Evolutionary conservation across 2,329 filamentous ascomycete genomes (phyloP), one percentile per base, ranked within the genome.

Genomic region (Thelonectria discophora): DNA sequence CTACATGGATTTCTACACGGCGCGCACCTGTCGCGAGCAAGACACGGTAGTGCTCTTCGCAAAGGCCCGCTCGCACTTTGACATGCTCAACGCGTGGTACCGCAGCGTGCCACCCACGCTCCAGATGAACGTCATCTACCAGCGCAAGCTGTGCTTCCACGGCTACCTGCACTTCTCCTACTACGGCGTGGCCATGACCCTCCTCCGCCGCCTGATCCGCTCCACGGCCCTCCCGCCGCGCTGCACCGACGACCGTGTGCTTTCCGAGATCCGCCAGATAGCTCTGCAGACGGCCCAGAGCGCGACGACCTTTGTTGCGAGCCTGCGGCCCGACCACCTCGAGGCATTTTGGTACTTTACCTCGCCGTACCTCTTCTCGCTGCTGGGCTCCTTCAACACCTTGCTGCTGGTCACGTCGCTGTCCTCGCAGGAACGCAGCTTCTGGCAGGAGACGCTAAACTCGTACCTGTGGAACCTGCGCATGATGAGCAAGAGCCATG

Each of bases 81-180:
- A 82, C 21, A 76, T 75, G 42, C 69, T 85, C n/a, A 80, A 80
- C 32, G 75, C 76, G 49, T 84, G 82, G 82, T 81, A 79, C 53
- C 74, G 78, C 24, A 76, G 66, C 24, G 72, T 84, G 8, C 81
- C 81, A 0, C 74, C 79, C 10, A 76, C 75, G 46, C 74, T 83
- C 17, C 79, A 81, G 50, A 79, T 84, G 70, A 78, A 81, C 52
- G 67, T 78, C 12, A 72, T 74, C 3, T 76, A 77, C 59, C 74
- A 78, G 46, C 72, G 79, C 59, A 80, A 79, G 63, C 67, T 81
- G n/a, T 79, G 75, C 48, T 75, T 74, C 52, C 73, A 74, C 42
- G 73, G 80, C 4, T 79, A 78, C 39, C 69, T 83, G 12, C 78
- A 82, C 56, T 75, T 83, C 18, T 80, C 79, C 11, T 82, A 82